Evolutionary conservation across 1,139 yeast genomes (phyloP), one percentile per base, ranked within the genome.

Genomic region (Geotrichum australiense): DNA sequence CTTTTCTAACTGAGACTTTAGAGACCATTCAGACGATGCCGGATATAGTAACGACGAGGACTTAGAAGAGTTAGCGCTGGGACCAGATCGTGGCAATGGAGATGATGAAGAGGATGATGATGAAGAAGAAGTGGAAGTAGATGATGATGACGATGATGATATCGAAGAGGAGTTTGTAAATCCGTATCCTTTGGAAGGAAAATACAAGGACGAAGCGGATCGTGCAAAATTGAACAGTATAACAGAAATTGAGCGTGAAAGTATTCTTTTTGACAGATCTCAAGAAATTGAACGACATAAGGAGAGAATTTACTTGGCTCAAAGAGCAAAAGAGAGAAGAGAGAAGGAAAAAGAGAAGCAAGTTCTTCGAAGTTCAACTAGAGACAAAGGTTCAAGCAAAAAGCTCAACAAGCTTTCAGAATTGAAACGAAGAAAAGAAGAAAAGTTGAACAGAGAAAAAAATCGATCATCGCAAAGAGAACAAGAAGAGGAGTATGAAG

Each of bases 131-230:
- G n/a, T 33, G 48, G 45, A 19, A 48, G 53, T 59, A 37, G 67
- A 65, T 42, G 56, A 47, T 5, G 58, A 46, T 20, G 69, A 61
- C 25, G 64, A 57, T 3, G 65, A 56, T n/a, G 69, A 59, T 3
- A 69, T 59, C 15, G 72, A 62, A 7, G 70, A 68, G 8, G 71
- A 62, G 3, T 70, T 60, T 19, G 68, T 67, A 41, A 73, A 81
- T 52, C 98, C 97, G 5, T 91, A 89, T 60, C 98, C 98, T 2
- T 65, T 91, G 45, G 96, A 87, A 58, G 95, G 95, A 12, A 86
- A 86, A 57, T 91, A 80, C 66, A 83, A 78, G 55, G 83, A 87
- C 61, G 95, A 80, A 46, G 71, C 68, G 6, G 99, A 93, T 62
- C 72, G 86, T 47, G 78, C 67, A 4, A 58, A 68, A 51, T 56